These are phyloP conservation scores for Delphinella strobiligena DNA, from an alignment of 2,329 filamentous ascomycete genomes.

Conservation along the genomic window DNA sequence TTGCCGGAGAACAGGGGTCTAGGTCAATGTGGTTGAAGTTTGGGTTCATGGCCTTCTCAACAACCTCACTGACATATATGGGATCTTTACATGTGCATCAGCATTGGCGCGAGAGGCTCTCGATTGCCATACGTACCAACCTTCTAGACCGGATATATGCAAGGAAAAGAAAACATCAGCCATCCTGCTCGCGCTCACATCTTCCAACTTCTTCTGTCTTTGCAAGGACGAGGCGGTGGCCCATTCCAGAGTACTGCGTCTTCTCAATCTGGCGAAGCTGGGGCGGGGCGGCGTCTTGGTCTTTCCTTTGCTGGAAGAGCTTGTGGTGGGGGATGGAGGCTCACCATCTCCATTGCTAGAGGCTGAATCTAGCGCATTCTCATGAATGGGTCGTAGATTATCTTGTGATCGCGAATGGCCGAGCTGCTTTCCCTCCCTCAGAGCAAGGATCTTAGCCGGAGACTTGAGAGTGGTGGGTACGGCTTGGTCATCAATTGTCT, in stretches of 20 bases:
- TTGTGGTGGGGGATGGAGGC: not conserved
- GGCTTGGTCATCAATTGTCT: conserved; percentile 65
- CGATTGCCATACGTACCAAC: conserved; percentile 14
- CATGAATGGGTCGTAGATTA: conserved; percentile 31
- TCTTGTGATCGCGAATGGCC: conserved; percentile 49
- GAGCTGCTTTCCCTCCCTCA: conserved; percentile 34
- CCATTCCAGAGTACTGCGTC: conserved; percentile 53
- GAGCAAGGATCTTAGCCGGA: conserved; percentile 51
- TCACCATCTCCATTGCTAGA: conserved; percentile 2
- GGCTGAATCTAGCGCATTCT: conserved; percentile 7
- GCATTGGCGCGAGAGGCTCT: not conserved
- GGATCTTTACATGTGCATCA: conserved; percentile 41
- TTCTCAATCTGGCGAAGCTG: conserved; percentile 27
- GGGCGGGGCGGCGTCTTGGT: conserved; percentile 21
- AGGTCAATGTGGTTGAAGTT: conserved; percentile 80
- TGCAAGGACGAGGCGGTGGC: conserved; percentile 44
- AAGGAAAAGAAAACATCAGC: conserved; percentile 85
- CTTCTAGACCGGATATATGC: conserved; percentile 49
- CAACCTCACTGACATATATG: conserved; percentile 80
- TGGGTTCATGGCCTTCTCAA: conserved; percentile 75
- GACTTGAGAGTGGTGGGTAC: conserved; percentile 55
- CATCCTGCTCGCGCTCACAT: conserved; percentile 57
- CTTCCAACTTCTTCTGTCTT: conserved; percentile 65
- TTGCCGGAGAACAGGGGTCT: conserved; percentile 44
- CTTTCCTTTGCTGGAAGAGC: conserved; percentile 2